Conservation (phyloP, 2,329 filamentous ascomycete genomes). For the Graphilbum fragrans region DNA sequence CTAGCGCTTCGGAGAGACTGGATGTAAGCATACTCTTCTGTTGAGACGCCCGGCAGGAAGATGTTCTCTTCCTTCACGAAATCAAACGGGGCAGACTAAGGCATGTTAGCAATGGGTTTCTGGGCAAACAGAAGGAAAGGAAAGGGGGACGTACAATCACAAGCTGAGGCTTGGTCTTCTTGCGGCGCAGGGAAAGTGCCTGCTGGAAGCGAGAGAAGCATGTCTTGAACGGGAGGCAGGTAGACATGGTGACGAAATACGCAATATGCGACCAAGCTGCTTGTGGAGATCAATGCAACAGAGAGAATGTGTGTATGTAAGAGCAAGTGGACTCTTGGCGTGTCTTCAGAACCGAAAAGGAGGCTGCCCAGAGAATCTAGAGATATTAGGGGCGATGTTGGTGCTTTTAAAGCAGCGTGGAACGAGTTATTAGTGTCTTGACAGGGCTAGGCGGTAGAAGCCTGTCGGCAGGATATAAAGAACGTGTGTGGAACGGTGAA, state of each 20-base stretch:
- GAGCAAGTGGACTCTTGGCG: too few species aligned
- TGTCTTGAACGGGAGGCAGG: slow-evolving; percentile 27
- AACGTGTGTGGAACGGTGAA: not conserved
- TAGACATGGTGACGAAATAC: slow-evolving; percentile 14
- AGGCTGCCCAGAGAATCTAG: too few species aligned
- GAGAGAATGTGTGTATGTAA: too few species aligned
- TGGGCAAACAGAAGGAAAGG: slow-evolving; percentile 1
- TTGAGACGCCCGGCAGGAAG: slow-evolving; percentile 39
- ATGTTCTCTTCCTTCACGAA: slow-evolving; percentile 40
- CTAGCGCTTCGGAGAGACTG: not conserved
- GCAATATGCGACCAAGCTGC: not conserved
- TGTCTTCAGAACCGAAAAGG: too few species aligned
- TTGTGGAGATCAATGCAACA: not conserved
- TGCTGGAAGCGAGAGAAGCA: slow-evolving; percentile 32
- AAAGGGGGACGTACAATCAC: slow-evolving; percentile 29
- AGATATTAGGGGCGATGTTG: too few species aligned
- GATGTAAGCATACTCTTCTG: slow-evolving; percentile 41
- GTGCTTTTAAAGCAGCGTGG: too few species aligned
- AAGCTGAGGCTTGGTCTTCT: slow-evolving; percentile 24
- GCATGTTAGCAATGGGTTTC: not conserved
- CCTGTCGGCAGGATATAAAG: too few species aligned
- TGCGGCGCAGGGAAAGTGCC: slow-evolving; percentile 26
- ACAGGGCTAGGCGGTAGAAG: too few species aligned
- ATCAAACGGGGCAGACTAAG: slow-evolving; percentile 45
- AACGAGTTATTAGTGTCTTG: too few species aligned